These are phyloP conservation scores for Zygnema circumcarinatum DNA, from an alignment of 139 green algal genomes.

Conservation along the genomic window DNA sequence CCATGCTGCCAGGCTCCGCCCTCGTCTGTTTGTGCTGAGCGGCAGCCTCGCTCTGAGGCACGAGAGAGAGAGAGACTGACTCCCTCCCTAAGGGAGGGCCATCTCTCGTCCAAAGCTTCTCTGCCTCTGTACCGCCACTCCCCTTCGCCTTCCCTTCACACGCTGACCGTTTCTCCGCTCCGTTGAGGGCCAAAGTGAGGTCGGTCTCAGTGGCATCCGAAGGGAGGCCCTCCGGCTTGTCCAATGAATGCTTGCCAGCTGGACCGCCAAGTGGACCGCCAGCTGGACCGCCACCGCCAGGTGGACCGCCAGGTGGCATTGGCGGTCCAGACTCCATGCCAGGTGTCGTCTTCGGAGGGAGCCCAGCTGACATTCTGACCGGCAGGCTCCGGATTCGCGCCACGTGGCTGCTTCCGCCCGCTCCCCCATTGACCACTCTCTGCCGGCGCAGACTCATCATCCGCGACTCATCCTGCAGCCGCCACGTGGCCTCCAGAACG, in stretches of 20 bases:
- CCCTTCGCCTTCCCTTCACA: neutral
- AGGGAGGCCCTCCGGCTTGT: neutral
- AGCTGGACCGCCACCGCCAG: neutral
- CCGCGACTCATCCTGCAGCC: neutral
- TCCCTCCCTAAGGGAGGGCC: too few relatives aligned
- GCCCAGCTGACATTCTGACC: neutral
- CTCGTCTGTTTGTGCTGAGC: neutral
- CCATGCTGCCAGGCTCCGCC: neutral
- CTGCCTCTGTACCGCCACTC: neutral
- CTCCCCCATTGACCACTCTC: neutral
- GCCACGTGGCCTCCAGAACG: neutral
- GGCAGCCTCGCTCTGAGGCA: neutral
- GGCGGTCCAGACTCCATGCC: neutral
- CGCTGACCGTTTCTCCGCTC: neutral
- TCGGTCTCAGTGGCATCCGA: neutral
- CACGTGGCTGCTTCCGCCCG: neutral
- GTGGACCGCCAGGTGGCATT: neutral
- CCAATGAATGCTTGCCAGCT: neutral
- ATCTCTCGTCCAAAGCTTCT: too few relatives aligned
- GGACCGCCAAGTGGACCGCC: neutral
- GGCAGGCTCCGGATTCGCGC: neutral
- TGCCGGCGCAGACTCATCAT: neutral
- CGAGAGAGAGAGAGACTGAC: neutral
- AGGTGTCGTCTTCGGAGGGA: neutral
- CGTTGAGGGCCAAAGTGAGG: neutral